These are phyloP conservation scores for Plantago ovata DNA, from an alignment of 257 asterid species.

Conservation along the genomic window DNA sequence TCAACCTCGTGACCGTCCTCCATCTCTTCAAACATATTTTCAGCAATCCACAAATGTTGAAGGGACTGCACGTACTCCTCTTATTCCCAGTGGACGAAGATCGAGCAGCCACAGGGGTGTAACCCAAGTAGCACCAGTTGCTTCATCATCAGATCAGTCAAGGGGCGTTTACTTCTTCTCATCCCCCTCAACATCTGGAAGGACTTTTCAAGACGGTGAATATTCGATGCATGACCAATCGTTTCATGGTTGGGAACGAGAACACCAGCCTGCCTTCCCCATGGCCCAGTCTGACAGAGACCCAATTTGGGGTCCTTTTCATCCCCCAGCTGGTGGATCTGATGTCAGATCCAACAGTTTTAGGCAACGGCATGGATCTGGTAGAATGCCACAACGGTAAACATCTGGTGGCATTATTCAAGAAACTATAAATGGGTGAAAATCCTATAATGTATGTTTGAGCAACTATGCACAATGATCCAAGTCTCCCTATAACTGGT, in stretches of 20 bases:
- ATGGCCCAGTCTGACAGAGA: constrained; percentile 28
- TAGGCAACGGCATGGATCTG: constrained; percentile 61
- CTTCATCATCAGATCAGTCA: constrained; percentile 57
- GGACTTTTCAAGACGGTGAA: constrained; percentile 54
- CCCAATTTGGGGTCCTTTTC: constrained; percentile 51
- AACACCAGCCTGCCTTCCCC: constrained; percentile 39
- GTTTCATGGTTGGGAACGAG: constrained; percentile 46
- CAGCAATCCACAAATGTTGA: constrained; percentile 43
- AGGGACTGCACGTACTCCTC: constrained; percentile 31
- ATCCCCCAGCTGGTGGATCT: constrained; percentile 36
- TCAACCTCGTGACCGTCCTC: constrained; percentile 62
- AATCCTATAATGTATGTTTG: neutral
- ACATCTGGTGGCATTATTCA: neutral
- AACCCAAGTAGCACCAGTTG: constrained; percentile 26
- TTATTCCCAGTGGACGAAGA: constrained; percentile 38
- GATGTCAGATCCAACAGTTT: constrained; percentile 40
- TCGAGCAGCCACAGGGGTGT: constrained; percentile 47
- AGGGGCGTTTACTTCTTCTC: constrained; percentile 58
- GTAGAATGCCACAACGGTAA: constrained; percentile 48
- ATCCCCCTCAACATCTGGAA: constrained; percentile 46
- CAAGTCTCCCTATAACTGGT: too few relatives aligned
- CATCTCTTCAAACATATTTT: constrained; percentile 65
- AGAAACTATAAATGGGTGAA: constrained; percentile 26
- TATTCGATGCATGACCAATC: constrained; percentile 31
- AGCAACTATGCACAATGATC: constrained; percentile 20